These are phyloP conservation scores for Ilyonectria robusta DNA, from an alignment of 2,329 filamentous ascomycete species.

Conservation along the genomic window DNA sequence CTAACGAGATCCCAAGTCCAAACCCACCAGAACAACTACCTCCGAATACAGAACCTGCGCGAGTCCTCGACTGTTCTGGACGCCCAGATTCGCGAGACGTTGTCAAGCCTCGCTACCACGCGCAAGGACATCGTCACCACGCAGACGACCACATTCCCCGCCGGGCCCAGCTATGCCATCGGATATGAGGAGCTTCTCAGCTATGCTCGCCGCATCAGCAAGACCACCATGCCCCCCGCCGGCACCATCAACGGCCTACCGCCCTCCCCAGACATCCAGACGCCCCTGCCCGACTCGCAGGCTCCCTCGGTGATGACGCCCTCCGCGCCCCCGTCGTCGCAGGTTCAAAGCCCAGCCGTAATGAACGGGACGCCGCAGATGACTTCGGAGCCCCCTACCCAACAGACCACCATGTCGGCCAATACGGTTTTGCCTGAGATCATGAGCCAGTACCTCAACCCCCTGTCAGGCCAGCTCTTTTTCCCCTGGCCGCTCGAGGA, in stretches of 20 bases:
- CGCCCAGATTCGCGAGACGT: conserved; percentile 78
- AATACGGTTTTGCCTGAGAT: conserved; percentile 63
- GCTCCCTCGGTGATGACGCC: conserved; percentile 50
- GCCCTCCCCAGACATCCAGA: conserved; percentile 49
- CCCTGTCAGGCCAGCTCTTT: conserved; percentile 72
- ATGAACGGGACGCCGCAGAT: conserved; percentile 52
- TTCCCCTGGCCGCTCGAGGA: conserved; percentile 83
- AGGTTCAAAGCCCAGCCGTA: conserved; percentile 53
- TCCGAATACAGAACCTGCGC: conserved; percentile 78
- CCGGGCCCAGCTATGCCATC: conserved; percentile 68
- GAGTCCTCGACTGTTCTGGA: conserved; percentile 76
- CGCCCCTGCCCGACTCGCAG: conserved; percentile 51
- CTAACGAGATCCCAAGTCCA: conserved; percentile 66
- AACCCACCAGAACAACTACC: conserved; percentile 81
- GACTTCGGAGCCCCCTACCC: conserved; percentile 50
- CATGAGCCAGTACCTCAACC: conserved; percentile 67
- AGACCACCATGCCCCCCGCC: conserved; percentile 81
- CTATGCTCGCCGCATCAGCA: conserved; percentile 85
- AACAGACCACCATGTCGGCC: conserved; percentile 51
- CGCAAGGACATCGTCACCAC: conserved; percentile 80
- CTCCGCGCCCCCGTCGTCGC: conserved; percentile 51
- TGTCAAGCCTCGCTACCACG: conserved; percentile 78
- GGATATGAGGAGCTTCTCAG: conserved; percentile 81
- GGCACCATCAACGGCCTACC: conserved; percentile 60
- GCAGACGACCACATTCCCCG: conserved; percentile 69